A percentile compares a stretch with the other conserved stretches of the same genome.
Conservation (phyloP, 306 rosid species). For the Dryas drummondii region DNA sequence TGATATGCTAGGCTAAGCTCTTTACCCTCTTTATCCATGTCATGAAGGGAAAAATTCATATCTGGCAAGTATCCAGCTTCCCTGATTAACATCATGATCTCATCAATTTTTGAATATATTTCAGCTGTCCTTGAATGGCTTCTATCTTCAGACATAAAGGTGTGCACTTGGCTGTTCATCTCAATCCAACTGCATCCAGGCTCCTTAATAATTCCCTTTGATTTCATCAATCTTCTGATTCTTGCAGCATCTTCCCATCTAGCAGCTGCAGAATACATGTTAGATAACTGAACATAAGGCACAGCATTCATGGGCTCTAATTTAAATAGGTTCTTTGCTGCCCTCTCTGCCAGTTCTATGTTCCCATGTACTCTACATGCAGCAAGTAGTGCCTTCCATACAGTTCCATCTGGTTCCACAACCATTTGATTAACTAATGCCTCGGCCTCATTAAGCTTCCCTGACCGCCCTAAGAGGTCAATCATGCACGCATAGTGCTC, state of each 20-base stretch:
- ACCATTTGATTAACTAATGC: constrained; percentile 60
- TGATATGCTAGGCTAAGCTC: constrained; percentile 71
- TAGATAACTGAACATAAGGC: constrained; percentile 75
- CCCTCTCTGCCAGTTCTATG: constrained; percentile 74
- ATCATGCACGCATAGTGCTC: constrained; percentile 92
- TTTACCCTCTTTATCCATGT: constrained; percentile 76
- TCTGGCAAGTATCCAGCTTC: constrained; percentile 78
- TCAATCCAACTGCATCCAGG: constrained; percentile 91
- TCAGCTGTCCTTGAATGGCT: constrained; percentile 62
- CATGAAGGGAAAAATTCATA: constrained; percentile 72
- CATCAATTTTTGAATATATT: constrained; percentile 68
- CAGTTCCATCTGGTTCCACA: constrained; percentile 75
- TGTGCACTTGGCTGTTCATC: constrained; percentile 59
- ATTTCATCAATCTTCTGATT: constrained; percentile 71
- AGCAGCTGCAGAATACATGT: constrained; percentile 68
- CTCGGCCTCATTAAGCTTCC: constrained; percentile 63
- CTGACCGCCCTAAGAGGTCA: constrained; percentile 81
- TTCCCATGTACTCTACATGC: constrained; percentile 83
- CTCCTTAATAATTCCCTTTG: constrained; percentile 76
- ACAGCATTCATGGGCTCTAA: constrained; percentile 65
- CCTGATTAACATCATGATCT: constrained; percentile 55
- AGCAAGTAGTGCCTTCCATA: constrained; percentile 91
- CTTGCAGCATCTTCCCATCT: constrained; percentile 73
- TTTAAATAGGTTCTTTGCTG: constrained; percentile 62
- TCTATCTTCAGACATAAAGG: constrained; percentile 79